phyloP scores from a whole-genome alignment of 805 yeast genomes.

The Candida oleophila region DNA sequence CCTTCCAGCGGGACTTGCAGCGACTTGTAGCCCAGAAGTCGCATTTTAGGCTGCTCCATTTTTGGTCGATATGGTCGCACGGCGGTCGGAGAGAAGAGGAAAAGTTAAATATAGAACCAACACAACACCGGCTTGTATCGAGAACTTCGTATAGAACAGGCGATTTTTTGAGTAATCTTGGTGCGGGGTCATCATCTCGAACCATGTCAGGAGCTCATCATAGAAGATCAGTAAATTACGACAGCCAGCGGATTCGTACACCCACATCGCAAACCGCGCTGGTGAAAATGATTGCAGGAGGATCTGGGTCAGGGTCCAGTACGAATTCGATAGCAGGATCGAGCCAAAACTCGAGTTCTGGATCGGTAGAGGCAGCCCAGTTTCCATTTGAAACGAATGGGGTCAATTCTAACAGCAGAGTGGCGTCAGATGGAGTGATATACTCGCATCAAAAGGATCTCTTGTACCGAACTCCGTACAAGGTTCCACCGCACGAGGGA shows the following conservation, averaged over 20 bases:
- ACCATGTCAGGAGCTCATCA: background rate
- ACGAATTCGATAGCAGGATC: background rate
- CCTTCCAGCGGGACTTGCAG: no score
- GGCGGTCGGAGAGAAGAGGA: background rate
- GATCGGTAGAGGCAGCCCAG: background rate
- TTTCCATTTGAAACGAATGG: background rate
- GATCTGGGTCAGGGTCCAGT: background rate
- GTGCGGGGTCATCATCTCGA: no score
- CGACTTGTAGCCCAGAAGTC: no score
- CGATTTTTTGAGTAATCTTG: no score
- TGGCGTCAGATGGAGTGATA: constrained; percentile 23
- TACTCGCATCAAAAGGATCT: constrained; percentile 6
- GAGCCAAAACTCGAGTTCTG: background rate
- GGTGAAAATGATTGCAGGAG: background rate
- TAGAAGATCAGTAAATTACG: constrained; percentile 4
- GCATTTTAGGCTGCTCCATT: no score
- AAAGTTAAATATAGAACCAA: background rate
- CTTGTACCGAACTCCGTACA: background rate
- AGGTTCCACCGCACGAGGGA: background rate
- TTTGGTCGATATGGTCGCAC: no score
- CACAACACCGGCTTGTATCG: no score
- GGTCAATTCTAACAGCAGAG: constrained; percentile 4
- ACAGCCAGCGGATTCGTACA: constrained; percentile 9
- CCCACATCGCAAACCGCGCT: constrained; percentile 1
- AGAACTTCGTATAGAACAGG: no score